Conservation (phyloP, 345 rosid species). For the Raphanus sativus region DNA sequence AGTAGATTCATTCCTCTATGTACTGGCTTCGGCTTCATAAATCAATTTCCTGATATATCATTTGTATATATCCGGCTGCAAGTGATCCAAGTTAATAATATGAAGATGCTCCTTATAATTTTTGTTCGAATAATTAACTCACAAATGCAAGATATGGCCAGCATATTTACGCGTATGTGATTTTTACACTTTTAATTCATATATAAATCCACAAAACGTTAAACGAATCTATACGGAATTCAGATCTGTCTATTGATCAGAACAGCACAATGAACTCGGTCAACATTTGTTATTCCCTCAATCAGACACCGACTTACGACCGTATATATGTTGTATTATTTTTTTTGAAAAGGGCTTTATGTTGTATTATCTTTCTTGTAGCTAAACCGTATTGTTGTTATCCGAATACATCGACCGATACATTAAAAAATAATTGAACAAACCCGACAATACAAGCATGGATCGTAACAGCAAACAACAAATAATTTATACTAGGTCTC, state of each 20-base stretch:
- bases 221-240: background rate
- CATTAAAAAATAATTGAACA: slow-evolving; percentile 1
- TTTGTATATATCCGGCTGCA: background rate
- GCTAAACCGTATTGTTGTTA: background rate
- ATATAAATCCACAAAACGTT: background rate
- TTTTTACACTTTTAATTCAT: background rate
- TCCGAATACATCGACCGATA: background rate
- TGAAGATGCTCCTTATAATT: background rate
- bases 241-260: background rate
- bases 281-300: slow-evolving; percentile 5
- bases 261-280: slow-evolving; percentile 11
- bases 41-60: background rate
- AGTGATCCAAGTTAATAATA: background rate
- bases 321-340: background rate
- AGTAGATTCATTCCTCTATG: background rate
- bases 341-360: too few relatives aligned
- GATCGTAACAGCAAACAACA: slow-evolving; percentile 31
- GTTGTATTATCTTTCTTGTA: background rate
- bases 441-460: slow-evolving; percentile 32
- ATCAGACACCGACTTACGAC: slow-evolving; percentile 26
- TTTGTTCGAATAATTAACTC: background rate
- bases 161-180: slow-evolving; percentile 1
- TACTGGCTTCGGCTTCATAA: background rate
- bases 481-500: slow-evolving; percentile 19
- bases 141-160: background rate